Evolutionary conservation across 352 stramenopile genomes (phyloP).

Genomic region (Phytophthora agathidicida): DNA sequence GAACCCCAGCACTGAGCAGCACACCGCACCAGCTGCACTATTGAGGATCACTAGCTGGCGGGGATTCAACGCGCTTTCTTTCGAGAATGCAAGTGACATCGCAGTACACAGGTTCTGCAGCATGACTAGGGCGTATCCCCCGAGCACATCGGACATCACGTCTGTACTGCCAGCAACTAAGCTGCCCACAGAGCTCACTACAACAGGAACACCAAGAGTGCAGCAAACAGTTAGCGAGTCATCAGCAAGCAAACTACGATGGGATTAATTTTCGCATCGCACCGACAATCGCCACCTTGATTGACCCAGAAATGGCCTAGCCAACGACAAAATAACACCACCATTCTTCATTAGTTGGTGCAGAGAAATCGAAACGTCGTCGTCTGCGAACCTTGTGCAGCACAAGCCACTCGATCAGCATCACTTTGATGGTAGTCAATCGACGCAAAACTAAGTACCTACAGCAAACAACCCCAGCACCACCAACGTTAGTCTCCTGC

Average conservation of each 20-base stretch:
- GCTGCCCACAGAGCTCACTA: conserved; percentile 67
- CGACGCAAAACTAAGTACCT: conserved; percentile 72
- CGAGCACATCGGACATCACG: conserved; percentile 41
- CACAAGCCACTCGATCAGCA: conserved; percentile 81
- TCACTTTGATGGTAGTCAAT: conserved; percentile 76
- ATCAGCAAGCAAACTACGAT: too few species aligned
- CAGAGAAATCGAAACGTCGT: not conserved
- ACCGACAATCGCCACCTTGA: conserved; percentile 73
- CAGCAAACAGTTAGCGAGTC: conserved; percentile 7
- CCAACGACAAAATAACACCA: not conserved
- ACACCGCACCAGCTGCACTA: conserved; percentile 47
- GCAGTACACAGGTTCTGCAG: conserved; percentile 77
- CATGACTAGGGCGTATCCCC: conserved; percentile 64
- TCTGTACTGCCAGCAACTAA: conserved; percentile 66
- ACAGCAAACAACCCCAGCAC: too few species aligned
- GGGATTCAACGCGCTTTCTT: conserved; percentile 61
- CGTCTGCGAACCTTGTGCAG: conserved; percentile 50
- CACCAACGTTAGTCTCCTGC: not conserved
- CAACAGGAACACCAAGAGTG: not conserved
- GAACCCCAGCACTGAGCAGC: conserved; percentile 49
- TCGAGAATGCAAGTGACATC: conserved; percentile 65
- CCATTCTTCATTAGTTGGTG: not conserved
- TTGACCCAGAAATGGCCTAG: conserved; percentile 47
- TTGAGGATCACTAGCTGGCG: conserved; percentile 64
- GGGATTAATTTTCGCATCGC: too few species aligned